Conservation (phyloP, 2,329 filamentous ascomycete species). For the Cladophialophora immunda region DNA sequence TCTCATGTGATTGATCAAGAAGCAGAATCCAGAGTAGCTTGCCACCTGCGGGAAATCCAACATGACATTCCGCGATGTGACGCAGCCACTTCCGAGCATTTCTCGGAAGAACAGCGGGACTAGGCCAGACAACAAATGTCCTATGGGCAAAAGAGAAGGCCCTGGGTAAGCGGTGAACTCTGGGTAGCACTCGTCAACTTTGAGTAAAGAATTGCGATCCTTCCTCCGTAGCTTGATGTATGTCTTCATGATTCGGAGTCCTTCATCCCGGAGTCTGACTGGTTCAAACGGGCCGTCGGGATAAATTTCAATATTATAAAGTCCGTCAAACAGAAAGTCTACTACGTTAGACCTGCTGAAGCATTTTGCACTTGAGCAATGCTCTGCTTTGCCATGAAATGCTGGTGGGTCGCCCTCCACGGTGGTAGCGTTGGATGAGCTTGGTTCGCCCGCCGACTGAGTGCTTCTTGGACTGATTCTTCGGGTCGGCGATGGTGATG, state of each 20-base stretch:
- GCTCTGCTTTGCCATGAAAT: not conserved
- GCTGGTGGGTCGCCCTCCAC: not conserved
- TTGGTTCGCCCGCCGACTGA: not conserved
- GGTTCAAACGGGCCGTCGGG: slow-evolving; percentile 9
- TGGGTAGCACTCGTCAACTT: too few species aligned
- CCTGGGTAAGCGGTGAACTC: not conserved
- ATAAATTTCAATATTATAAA: slow-evolving; percentile 2
- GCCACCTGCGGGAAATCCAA: not conserved
- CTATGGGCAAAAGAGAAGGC: too few species aligned
- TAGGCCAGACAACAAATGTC: too few species aligned
- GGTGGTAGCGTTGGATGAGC: not conserved
- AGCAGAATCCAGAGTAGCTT: not conserved
- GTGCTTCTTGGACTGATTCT: not conserved
- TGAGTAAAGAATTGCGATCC: too few species aligned
- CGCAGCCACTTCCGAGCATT: not conserved
- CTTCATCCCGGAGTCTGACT: not conserved
- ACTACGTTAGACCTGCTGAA: not conserved
- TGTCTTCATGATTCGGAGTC: not conserved
- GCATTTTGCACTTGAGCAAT: not conserved
- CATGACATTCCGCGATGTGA: not conserved
- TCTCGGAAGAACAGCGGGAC: not conserved
- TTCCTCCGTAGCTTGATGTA: too few species aligned
- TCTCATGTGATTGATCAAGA: slow-evolving; percentile 16
- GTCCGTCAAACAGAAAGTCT: slow-evolving; percentile 9
- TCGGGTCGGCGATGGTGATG: too few species aligned